phyloP scores from a whole-genome alignment of 140 eudicot species.

The Oenanthe javanica region DNA sequence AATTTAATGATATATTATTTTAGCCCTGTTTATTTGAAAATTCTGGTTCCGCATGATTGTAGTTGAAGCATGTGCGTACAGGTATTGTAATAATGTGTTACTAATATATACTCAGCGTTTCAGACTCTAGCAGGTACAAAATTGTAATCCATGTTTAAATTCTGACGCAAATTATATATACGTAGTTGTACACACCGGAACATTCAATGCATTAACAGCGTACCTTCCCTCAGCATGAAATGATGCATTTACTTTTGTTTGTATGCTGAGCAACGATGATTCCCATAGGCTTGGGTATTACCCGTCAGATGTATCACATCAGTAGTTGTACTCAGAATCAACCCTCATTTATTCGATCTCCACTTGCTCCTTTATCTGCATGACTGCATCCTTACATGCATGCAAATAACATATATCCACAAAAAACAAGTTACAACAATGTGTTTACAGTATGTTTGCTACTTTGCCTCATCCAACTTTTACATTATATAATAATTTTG shows the following conservation, averaged over 20 bases:
- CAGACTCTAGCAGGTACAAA: background rate
- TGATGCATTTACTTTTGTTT: background rate
- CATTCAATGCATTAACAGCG: conserved; percentile 6
- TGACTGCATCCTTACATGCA: background rate
- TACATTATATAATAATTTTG: no score
- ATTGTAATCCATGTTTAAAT: background rate
- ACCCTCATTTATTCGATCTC: conserved; percentile 9
- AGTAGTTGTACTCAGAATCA: background rate
- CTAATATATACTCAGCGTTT: background rate
- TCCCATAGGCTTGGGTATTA: background rate
- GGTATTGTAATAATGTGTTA: background rate
- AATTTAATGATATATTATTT: no score
- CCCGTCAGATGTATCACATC: conserved; percentile 10
- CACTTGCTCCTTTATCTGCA: background rate
- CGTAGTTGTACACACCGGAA: background rate
- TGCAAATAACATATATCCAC: background rate
- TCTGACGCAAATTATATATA: background rate
- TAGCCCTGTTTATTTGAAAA: no score
- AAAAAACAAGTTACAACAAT: no score
- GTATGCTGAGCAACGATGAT: background rate
- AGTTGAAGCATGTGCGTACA: background rate
- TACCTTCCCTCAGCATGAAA: conserved; percentile 1
- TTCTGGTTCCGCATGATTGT: no score
- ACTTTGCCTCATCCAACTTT: no score
- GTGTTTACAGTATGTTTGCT: no score